phyloP scores from a whole-genome alignment of 805 yeast species.

The Danielozyma ontarioensis region DNA sequence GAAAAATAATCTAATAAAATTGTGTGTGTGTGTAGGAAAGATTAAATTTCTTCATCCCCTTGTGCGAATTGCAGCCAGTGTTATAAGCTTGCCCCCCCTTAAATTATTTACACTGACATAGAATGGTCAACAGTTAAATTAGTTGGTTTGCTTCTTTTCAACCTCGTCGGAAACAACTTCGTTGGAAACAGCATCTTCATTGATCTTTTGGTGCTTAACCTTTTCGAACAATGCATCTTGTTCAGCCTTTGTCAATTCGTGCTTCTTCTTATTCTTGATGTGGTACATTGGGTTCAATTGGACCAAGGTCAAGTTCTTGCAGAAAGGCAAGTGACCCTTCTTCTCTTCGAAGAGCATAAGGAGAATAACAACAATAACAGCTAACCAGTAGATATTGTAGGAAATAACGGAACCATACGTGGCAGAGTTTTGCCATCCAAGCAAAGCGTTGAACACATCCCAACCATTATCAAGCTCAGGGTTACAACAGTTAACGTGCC shows the following conservation, averaged over 20 bases:
- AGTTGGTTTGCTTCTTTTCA: background rate
- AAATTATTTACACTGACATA: too few species aligned
- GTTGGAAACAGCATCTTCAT: conserved; percentile 10
- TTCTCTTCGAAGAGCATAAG: conserved; percentile 20
- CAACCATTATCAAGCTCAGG: conserved; percentile 20
- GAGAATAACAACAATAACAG: conserved; percentile 10
- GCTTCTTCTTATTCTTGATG: conserved; percentile 62
- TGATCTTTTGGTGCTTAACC: conserved; percentile 11
- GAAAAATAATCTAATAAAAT: too few species aligned
- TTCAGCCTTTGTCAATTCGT: conserved; percentile 49
- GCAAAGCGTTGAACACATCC: conserved; percentile 22
- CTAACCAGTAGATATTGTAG: conserved; percentile 21
- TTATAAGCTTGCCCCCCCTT: background rate
- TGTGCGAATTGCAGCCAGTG: background rate
- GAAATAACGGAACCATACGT: conserved; percentile 22
- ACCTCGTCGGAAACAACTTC: background rate
- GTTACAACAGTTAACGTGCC: conserved; percentile 26
- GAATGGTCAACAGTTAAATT: too few species aligned
- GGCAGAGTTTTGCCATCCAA: conserved; percentile 25
- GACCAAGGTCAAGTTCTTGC: conserved; percentile 17
- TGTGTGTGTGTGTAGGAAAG: background rate
- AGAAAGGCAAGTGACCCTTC: conserved; percentile 20
- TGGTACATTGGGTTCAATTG: conserved; percentile 70
- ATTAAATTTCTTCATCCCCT: background rate
- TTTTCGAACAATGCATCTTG: conserved; percentile 45